Conservation (phyloP, 352 stramenopile genomes). For the Pythium insidiosum region DNA sequence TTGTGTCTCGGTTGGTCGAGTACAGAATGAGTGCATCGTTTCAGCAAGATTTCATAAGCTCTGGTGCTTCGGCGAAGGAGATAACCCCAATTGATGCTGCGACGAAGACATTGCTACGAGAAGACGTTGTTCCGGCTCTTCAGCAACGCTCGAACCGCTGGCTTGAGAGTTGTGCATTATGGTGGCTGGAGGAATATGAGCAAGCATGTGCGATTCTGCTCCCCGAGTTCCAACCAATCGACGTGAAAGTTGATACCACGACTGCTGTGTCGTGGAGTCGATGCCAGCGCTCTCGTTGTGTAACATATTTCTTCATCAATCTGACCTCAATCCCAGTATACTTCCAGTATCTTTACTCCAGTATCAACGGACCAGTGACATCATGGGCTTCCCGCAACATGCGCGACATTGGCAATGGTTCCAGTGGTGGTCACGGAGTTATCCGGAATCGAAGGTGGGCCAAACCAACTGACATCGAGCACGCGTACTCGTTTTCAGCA, state of each 20-base stretch:
- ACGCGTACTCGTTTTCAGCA: slow-evolving; percentile 71
- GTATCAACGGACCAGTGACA: slow-evolving; percentile 47
- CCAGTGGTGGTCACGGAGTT: slow-evolving; percentile 12
- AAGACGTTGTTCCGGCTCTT: slow-evolving; percentile 64
- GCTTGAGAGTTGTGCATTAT: slow-evolving; percentile 72
- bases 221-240: slow-evolving; percentile 57
- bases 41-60: slow-evolving; percentile 44
- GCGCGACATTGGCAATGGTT: slow-evolving; percentile 2
- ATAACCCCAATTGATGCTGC: slow-evolving; percentile 48
- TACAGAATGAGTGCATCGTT: slow-evolving; percentile 42
- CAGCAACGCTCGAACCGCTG: slow-evolving; percentile 49
- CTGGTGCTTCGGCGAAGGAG: slow-evolving; percentile 17
- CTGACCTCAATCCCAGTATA: slow-evolving; percentile 80
- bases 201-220: slow-evolving; percentile 60
- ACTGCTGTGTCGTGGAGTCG: slow-evolving; percentile 17
- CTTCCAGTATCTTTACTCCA: slow-evolving; percentile 78
- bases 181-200: slow-evolving; percentile 85
- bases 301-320: slow-evolving; percentile 73
- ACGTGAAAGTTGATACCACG: slow-evolving; percentile 13
- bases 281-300: slow-evolving; percentile 33
- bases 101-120: slow-evolving; percentile 48
- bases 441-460: too few relatives aligned
- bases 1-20: slow-evolving; percentile 86
- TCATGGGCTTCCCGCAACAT: slow-evolving; percentile 55
- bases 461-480: slow-evolving; percentile 71